phyloP scores from a whole-genome alignment of 768 basidiomycete species.

The Boletellus ananiceps region DNA sequence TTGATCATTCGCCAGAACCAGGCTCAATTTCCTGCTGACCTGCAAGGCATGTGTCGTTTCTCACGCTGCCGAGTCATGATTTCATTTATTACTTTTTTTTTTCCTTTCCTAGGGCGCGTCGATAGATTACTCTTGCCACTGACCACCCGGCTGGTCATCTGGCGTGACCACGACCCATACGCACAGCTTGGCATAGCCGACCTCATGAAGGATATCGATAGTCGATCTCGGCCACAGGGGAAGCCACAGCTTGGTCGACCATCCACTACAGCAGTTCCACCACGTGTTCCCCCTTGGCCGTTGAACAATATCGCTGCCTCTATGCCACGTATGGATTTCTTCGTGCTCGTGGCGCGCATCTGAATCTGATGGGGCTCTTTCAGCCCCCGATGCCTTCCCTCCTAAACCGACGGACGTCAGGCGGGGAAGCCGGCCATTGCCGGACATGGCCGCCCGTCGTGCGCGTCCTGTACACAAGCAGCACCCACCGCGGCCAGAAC shows the following conservation, averaged over 20 bases:
- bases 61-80: too few species aligned
- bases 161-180: constrained; percentile 27
- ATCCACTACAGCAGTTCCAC: constrained; percentile 8
- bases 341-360: background rate
- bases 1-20: constrained; percentile 36
- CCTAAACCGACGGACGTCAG: constrained; percentile 15
- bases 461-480: constrained; percentile 27
- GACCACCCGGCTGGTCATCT: constrained; percentile 28
- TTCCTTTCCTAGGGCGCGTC: constrained; percentile 26
- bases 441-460: constrained; percentile 9
- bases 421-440: constrained; percentile 11
- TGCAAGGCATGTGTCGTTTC: constrained; percentile 19
- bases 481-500: constrained; percentile 14
- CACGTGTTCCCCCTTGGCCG: constrained; percentile 24
- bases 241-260: constrained; percentile 16
- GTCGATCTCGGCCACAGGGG: constrained; percentile 12
- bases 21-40: constrained; percentile 20
- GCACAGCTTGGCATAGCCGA: constrained; percentile 34
- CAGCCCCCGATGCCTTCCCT: constrained; percentile 38
- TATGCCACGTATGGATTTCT: constrained; percentile 37
- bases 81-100: constrained; percentile 1
- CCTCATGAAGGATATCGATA: constrained; percentile 18
- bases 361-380: constrained; percentile 11
- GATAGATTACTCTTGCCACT: constrained; percentile 32
- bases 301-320: constrained; percentile 20